phyloP scores from a whole-genome alignment of 805 yeast genomes.

The Wickerhamomyces silvicola region DNA sequence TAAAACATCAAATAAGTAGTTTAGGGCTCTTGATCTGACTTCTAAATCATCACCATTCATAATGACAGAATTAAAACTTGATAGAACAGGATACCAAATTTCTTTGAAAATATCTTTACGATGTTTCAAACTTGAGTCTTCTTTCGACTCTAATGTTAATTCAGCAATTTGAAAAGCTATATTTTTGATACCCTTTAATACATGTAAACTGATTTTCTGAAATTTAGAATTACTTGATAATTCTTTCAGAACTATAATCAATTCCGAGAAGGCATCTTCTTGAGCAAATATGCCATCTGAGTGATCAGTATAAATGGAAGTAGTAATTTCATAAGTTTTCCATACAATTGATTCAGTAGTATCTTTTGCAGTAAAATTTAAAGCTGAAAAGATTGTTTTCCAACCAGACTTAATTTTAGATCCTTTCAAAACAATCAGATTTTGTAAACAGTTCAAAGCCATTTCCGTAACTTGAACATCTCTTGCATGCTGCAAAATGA shows the following conservation, averaged over 20 bases:
- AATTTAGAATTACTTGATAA: slow-evolving; percentile 78
- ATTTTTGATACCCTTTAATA: slow-evolving; percentile 65
- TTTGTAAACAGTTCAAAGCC: slow-evolving; percentile 84
- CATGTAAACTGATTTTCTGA: slow-evolving; percentile 74
- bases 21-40: slow-evolving; percentile 84
- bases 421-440: slow-evolving; percentile 75
- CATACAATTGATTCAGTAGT: slow-evolving; percentile 51
- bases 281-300: slow-evolving; percentile 59
- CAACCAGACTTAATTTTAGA: slow-evolving; percentile 84
- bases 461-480: slow-evolving; percentile 73
- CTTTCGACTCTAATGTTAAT: slow-evolving; percentile 26
- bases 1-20: slow-evolving; percentile 73
- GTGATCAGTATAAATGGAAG: slow-evolving; percentile 54
- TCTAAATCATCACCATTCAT: slow-evolving; percentile 94
- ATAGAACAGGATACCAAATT: slow-evolving; percentile 82
- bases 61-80: slow-evolving; percentile 79
- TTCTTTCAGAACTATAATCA: slow-evolving; percentile 71
- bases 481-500: slow-evolving; percentile 61
- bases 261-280: slow-evolving; percentile 53
- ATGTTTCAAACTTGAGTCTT: slow-evolving; percentile 18
- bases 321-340: slow-evolving; percentile 58
- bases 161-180: slow-evolving; percentile 56
- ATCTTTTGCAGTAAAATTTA: slow-evolving; percentile 66
- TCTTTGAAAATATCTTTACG: slow-evolving; percentile 42
- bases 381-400: slow-evolving; percentile 78